Evolutionary conservation across 441 rosid genomes (phyloP), one percentile per base, ranked within the genome.

Genomic region (Populus hybrid): DNA sequence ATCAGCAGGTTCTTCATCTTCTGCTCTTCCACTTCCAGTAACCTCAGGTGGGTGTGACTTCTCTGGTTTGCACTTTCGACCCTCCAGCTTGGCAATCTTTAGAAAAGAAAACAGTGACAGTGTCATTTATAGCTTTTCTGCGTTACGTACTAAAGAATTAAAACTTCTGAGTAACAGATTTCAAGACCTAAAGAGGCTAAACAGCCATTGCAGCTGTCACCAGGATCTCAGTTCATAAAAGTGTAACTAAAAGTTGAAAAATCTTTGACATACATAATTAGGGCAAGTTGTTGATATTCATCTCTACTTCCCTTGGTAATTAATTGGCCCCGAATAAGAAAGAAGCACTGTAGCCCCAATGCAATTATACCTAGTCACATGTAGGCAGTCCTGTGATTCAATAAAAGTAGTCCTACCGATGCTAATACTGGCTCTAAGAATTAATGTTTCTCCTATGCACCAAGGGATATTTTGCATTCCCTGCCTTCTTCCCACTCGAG

Each of bases 41-140:
- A 26, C 8, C 53, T 78, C 75, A 10, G 69, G 46, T 14, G 32
- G 38, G 50, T 59, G 8, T 10, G 24, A 40, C 32, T 40, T 59
- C 75, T 73, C 84, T 59, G 10, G 71, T 28, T 57, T 79, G 65
- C 71, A 38, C 61, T 70, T 84, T 61, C 20, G 67, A 46, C 75
- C 79, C 78, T 84, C 82, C 74, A n/a, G 21, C 20, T 86, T 81
- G 59, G 71, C 69, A 59, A 81, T 72, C 88, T 86, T 72, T 16
- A 18, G 11, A 30, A 70, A 24, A 4, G 14, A 34, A 10, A 42
- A 9, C 14, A 2, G 8, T 61, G 21, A 63, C 5, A 5, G 6
- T n/a, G 66, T 61, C 66, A 61, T 9, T 21, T 61, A 61, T 8
- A 61, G 66, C 11, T 1, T 1, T 61, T 26, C 66, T 9, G 26